Evolutionary conservation across 768 basidiomycete genomes (phyloP).

Genomic region (Russula virescens): DNA sequence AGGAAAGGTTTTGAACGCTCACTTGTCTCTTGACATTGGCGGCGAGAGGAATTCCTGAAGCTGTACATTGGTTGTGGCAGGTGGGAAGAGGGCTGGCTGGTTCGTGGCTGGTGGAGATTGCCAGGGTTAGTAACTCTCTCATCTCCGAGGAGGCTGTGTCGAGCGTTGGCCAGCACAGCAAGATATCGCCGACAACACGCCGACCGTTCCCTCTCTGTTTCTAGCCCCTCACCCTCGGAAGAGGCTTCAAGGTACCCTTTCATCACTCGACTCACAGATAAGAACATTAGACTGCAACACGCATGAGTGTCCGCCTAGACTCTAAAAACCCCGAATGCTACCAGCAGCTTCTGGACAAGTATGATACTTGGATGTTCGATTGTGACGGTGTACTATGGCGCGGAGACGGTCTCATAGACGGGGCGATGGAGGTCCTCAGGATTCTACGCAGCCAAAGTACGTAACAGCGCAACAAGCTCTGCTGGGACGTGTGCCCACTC

Average conservation of each 20-base stretch:
- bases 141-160: slow-evolving; percentile 8
- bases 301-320: slow-evolving; percentile 20
- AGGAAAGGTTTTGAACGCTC: background rate
- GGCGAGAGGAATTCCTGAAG: background rate
- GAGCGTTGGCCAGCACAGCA: background rate
- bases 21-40: background rate
- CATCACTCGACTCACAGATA: slow-evolving; percentile 2
- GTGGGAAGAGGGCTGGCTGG: too few species aligned
- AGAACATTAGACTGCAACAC: slow-evolving; percentile 4
- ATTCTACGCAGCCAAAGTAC: slow-evolving; percentile 67
- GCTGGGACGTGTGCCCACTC: background rate
- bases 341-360: slow-evolving; percentile 43
- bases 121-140: slow-evolving; percentile 1
- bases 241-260: background rate
- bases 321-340: slow-evolving; percentile 30
- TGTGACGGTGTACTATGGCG: slow-evolving; percentile 96
- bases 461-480: slow-evolving; percentile 28
- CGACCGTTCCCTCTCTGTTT: background rate
- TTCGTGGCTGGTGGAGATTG: background rate
- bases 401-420: slow-evolving; percentile 73
- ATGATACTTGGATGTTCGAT: slow-evolving; percentile 95
- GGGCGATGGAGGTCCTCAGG: slow-evolving; percentile 67
- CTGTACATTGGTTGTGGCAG: background rate
- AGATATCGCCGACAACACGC: slow-evolving; percentile 6
- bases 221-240: slow-evolving; percentile 2